Conservation (phyloP, 176 grass and related monocot species). For the Bolboschoenus planiculmis region DNA sequence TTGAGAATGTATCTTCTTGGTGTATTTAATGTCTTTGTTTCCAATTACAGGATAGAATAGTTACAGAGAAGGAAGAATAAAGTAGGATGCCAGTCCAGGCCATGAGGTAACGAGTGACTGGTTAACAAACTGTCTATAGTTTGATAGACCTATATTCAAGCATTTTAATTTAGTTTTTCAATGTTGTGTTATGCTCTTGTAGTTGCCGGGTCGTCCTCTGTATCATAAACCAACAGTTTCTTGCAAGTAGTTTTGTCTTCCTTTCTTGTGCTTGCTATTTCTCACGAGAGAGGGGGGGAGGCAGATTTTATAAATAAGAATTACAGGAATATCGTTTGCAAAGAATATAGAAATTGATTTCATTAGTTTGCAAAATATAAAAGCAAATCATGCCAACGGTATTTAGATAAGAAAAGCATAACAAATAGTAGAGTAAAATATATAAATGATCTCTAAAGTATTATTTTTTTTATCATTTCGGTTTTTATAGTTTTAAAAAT, state of each 20-base stretch:
- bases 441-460: no score
- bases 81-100: conserved; percentile 44
- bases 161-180: conserved; percentile 8
- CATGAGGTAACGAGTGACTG: conserved; percentile 35
- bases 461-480: no score
- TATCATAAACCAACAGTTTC: not conserved
- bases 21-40: not conserved
- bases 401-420: no score
- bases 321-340: not conserved
- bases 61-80: conserved; percentile 13
- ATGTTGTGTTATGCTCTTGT: not conserved
- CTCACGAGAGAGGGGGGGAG: not conserved
- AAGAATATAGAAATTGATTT: not conserved
- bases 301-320: conserved; percentile 3
- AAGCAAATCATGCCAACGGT: no score
- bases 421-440: no score
- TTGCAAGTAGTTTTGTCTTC: not conserved
- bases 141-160: conserved; percentile 2
- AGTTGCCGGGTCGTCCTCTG: not conserved
- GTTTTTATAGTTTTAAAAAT: no score
- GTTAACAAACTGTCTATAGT: conserved; percentile 35
- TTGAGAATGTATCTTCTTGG: not conserved
- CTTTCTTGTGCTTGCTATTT: not conserved
- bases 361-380: no score
- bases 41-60: not conserved